Evolutionary conservation across 2,329 filamentous ascomycete species (phyloP), one percentile per base, ranked within the genome.

Genomic region (Exophiala oligosperma): DNA sequence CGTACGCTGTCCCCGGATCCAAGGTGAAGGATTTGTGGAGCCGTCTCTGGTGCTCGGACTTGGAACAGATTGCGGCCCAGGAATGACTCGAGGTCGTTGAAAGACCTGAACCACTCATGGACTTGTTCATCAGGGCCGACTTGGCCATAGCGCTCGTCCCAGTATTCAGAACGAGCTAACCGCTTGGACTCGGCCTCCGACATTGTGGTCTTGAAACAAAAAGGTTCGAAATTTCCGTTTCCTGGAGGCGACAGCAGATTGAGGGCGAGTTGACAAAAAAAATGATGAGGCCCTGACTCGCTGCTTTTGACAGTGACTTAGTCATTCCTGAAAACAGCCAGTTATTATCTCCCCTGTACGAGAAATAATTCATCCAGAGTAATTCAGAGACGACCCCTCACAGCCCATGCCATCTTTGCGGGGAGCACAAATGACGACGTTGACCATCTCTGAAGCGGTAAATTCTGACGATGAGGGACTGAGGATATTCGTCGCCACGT

Each of bases 51-150:
- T 17, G 28, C 26, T 49, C 56, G 59, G 12, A 57, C 43, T 29
- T 52, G 60, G 57, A 64, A 61, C 17, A 64, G 52, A 57, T 64
- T 50, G 24, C 49, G 52, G 56, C 51, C 54, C 24, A 65, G 54
- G 44, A 63, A 62, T 29, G 61, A 53, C 49, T 24, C 47, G 49
- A 65, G 58, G 46, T 62, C 59, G 21, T 56, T 44, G 43, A 63
- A 65, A 40, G 63, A 57, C 28, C 56, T 62, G 55, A 65, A 65
- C 61, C 63, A 65, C 40, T 65, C 63, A 35, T 65, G 62, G 32
- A 63, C 57, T 55, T 57, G 61, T 21, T 57, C 47, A 43, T 64
- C 60, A 11, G 57, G 53, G 35, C 60, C 61, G 32, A 59, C 60
- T 24, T 61, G 32, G 41, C 57, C 57, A 41, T 64, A 64, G 44